A percentile compares a stretch with the other conserved stretches of the same genome.
Evolutionary conservation across 2,329 filamentous ascomycete genomes (phyloP).

Genomic region (Venturiaceae sp.): DNA sequence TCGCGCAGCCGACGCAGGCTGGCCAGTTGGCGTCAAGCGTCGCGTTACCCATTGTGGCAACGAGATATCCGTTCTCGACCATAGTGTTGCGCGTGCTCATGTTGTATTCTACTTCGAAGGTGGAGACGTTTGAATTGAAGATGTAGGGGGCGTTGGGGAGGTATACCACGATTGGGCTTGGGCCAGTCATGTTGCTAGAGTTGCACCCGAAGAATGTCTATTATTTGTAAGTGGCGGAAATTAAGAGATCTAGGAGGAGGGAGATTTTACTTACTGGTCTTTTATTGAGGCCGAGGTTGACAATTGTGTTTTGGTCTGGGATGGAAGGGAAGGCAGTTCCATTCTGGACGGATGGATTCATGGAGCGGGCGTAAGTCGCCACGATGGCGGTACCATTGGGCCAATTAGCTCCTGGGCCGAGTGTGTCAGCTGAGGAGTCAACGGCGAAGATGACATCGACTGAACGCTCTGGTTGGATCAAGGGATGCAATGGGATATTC

Average conservation of each 20-base stretch:
- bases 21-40: constrained; percentile 69
- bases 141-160: constrained; percentile 78
- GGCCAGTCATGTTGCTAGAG: constrained; percentile 48
- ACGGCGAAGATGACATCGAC: constrained; percentile 77
- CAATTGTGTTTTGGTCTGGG: constrained; percentile 66
- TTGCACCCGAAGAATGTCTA: constrained; percentile 80
- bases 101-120: constrained; percentile 59
- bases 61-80: constrained; percentile 78
- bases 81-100: constrained; percentile 62
- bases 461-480: constrained; percentile 61
- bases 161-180: constrained; percentile 70
- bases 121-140: constrained; percentile 67
- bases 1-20: constrained; percentile 78
- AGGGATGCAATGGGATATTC: constrained; percentile 69
- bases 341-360: constrained; percentile 48
- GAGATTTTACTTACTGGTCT: no score
- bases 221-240: constrained; percentile 54
- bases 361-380: constrained; percentile 61
- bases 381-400: constrained; percentile 69
- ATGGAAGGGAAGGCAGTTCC: constrained; percentile 62
- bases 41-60: constrained; percentile 73
- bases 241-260: constrained; percentile 51
- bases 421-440: constrained; percentile 67
- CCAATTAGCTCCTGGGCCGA: constrained; percentile 42
- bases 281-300: constrained; percentile 66